These are phyloP conservation scores for Wallacemonas rigidus DNA, from an alignment of 208 protist genomes.

Conservation along the genomic window DNA sequence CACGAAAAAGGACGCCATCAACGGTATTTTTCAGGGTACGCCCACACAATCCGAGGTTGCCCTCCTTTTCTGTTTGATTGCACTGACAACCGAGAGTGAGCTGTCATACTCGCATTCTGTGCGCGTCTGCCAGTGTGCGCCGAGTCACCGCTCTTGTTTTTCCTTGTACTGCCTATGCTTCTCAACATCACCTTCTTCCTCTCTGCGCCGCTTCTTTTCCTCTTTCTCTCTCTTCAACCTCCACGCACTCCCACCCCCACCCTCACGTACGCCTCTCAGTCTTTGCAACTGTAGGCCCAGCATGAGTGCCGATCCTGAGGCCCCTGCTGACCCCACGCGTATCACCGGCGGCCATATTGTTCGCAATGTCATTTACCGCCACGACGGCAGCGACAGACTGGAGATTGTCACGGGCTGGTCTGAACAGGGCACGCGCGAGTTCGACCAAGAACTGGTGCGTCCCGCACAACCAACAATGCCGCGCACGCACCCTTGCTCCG, in stretches of 20 bases:
- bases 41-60: too few relatives aligned
- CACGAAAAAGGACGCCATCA: too few relatives aligned
- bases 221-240: neutral
- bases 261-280: too few relatives aligned
- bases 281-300: neutral
- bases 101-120: too few relatives aligned
- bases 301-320: conserved; percentile 81
- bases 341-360: conserved; percentile 73
- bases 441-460: conserved; percentile 67
- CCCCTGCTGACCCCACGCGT: conserved; percentile 51
- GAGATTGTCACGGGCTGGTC: conserved; percentile 78
- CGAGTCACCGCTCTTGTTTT: neutral
- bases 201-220: conserved; percentile 17
- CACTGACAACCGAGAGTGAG: too few relatives aligned
- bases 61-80: too few relatives aligned
- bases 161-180: neutral
- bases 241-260: too few relatives aligned
- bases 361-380: conserved; percentile 82
- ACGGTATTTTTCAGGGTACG: too few relatives aligned
- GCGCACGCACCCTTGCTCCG: conserved; percentile 56
- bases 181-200: neutral
- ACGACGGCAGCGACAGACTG: conserved; percentile 51
- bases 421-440: conserved; percentile 66
- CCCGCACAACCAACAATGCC: conserved; percentile 43
- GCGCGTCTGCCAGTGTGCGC: too few relatives aligned